Base-by-base conservation (phyloP, 2,329 filamentous ascomycete genomes). In the Chaetomium strumarium region DNA sequence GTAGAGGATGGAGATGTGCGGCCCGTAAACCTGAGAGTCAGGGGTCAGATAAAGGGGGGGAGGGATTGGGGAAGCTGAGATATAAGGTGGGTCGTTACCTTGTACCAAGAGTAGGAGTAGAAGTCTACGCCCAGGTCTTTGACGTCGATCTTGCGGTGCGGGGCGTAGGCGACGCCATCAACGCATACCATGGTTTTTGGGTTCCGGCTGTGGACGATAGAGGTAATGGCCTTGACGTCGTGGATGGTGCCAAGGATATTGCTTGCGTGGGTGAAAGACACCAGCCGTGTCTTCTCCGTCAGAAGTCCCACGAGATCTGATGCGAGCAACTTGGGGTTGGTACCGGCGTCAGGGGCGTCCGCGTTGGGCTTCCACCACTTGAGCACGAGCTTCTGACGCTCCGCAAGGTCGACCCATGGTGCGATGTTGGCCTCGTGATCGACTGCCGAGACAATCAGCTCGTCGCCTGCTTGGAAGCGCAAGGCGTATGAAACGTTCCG, bases 21-120 rank as follows among this genome's bases (percentile, higher is more conserved):
- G 87, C 0, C 87, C 88, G 63, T 86, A 91, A 1, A 90, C 80
- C 55, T 58, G 33, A 1, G 42, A 13, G 42, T 36, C 16, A n/a
- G 14, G 17, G 19, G 33, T 20, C 13, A 12, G 16, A 12, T 16
- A 9, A 17, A 19, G 16, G 16, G 20, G n/a, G 33, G 34, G 11
- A 37, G 29, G 39, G 24, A 10, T 45, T 11, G 10, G 16, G 19
- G 34, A 10, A 37, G 29, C 34, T n/a, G 17, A 10, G 48, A n/a
- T 10, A 14, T 13, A 14, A 9, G 24, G 17, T 17, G 24, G 29
- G 17, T 24, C 4, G 12, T 3, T 48, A 60, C 60, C 66, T 92
- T 92, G 70, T 91, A 91, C 87, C 86, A 91, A 0, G 78, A 84
- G 64, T 91, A 89, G n/a, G 76, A 70, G 66, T 91, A 92, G 60